Percentiles rank a stretch among this genome's conserved stretches.
phyloP scores from a whole-genome alignment of 345 rosid species.

The Bretschneidera sinensis region DNA sequence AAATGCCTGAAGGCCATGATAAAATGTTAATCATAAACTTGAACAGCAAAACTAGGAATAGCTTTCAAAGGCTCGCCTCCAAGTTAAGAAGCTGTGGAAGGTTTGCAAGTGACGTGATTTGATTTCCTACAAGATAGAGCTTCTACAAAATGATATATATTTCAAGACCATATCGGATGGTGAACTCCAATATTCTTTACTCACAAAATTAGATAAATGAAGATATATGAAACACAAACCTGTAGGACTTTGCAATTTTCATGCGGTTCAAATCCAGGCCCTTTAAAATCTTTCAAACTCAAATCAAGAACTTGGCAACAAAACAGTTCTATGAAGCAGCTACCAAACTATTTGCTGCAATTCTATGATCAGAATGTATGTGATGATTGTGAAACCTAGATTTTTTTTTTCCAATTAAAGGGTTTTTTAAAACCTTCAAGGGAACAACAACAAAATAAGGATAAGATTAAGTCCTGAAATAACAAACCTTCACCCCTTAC shows the following conservation, averaged over 20 bases:
- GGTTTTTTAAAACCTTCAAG: not conserved
- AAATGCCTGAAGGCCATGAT: not conserved
- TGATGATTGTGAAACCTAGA: too few species aligned
- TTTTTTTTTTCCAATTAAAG: too few species aligned
- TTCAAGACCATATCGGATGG: constrained; percentile 17
- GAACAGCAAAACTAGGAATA: constrained; percentile 1
- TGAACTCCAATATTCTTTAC: constrained; percentile 6
- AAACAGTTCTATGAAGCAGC: constrained; percentile 10
- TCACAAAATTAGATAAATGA: constrained; percentile 9
- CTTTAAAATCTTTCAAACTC: constrained; percentile 98
- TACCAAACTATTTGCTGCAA: not conserved
- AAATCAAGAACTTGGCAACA: constrained; percentile 81
- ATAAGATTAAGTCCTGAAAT: constrained; percentile 3
- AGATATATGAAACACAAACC: constrained; percentile 41
- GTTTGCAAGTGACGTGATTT: constrained; percentile 86
- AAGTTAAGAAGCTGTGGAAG: constrained; percentile 94
- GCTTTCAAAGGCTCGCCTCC: constrained; percentile 55
- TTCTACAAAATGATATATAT: constrained; percentile 51
- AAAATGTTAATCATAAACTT: constrained; percentile 1
- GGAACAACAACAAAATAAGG: not conserved
- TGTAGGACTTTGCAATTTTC: constrained; percentile 87
- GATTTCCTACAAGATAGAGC: constrained; percentile 98
- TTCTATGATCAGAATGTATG: too few species aligned
- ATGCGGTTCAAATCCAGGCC: constrained; percentile 97
- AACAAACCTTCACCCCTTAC: constrained; percentile 92